Percentiles rank a stretch among this genome's conserved stretches.
Evolutionary conservation across 2,329 filamentous ascomycete species (phyloP).

Genomic region (Trichoderma semiorbis): DNA sequence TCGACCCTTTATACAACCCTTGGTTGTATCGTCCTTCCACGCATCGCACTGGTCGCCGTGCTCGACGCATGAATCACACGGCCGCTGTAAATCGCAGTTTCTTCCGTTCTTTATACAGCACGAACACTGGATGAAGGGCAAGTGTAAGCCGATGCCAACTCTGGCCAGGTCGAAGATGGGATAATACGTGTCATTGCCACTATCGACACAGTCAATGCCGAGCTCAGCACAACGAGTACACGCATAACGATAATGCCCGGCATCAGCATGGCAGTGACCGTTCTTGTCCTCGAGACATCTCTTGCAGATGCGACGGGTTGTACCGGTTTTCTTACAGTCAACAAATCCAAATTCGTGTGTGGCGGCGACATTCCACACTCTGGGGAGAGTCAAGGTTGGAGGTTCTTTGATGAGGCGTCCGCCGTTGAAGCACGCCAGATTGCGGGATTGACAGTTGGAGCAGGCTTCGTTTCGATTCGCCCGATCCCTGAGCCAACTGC

Average conservation of each 20-base stretch:
- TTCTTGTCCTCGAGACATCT: constrained; percentile 17
- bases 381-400: constrained; percentile 13
- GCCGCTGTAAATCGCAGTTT: constrained; percentile 37
- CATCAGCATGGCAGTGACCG: constrained; percentile 23
- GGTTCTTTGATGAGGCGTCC: constrained; percentile 20
- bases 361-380: constrained; percentile 17
- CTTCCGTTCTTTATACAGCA: constrained; percentile 24
- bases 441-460: constrained; percentile 20
- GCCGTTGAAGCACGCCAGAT: constrained; percentile 23
- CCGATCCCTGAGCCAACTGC: constrained; percentile 26
- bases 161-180: constrained; percentile 30
- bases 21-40: constrained; percentile 5
- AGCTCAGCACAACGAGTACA: constrained; percentile 30
- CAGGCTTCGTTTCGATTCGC: constrained; percentile 24
- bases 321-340: constrained; percentile 20
- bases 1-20: constrained; percentile 22
- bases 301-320: constrained; percentile 21
- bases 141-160: constrained; percentile 31
- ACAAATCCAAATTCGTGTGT: constrained; percentile 18
- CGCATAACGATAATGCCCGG: constrained; percentile 18
- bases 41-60: constrained; percentile 20
- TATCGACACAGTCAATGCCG: constrained; percentile 30
- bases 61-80: constrained; percentile 35
- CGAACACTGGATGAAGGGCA: constrained; percentile 27
- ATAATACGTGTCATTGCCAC: constrained; percentile 10